Evolutionary conservation across 2,329 filamentous ascomycete genomes (phyloP).

Genomic region (Colletotrichum plurivorum): DNA sequence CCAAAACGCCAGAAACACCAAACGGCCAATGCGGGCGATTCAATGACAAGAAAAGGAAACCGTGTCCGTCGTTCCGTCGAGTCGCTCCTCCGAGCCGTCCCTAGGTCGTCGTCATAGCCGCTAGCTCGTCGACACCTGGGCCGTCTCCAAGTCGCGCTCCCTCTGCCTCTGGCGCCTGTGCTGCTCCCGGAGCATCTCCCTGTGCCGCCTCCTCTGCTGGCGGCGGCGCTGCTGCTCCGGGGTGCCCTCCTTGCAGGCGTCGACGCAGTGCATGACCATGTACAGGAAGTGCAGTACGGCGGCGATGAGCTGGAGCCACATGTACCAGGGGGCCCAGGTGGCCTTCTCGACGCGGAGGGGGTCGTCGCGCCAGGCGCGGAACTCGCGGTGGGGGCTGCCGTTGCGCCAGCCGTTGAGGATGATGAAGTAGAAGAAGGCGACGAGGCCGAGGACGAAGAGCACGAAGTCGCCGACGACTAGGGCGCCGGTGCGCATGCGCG

Average conservation of each 20-base stretch:
- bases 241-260: constrained; percentile 34
- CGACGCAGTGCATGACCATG: constrained; percentile 43
- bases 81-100: not conserved
- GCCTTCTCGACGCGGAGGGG: constrained; percentile 40
- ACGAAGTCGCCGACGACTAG: constrained; percentile 41
- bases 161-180: too few species aligned
- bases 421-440: constrained; percentile 43
- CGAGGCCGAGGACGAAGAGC: constrained; percentile 42
- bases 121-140: constrained; percentile 10
- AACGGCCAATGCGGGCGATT: too few species aligned
- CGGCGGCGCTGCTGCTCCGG: constrained; percentile 20
- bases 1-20: constrained; percentile 20
- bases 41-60: not conserved
- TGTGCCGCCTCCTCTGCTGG: constrained; percentile 15
- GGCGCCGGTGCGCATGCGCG: constrained; percentile 37
- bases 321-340: constrained; percentile 42
- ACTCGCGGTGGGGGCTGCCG: constrained; percentile 31
- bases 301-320: constrained; percentile 43
- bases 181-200: constrained; percentile 8
- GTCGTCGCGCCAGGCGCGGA: constrained; percentile 34
- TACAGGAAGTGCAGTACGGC: constrained; percentile 41
- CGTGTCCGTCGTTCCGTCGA: too few species aligned
- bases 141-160: constrained; percentile 20
- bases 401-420: constrained; percentile 41
- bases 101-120: not conserved